Evolutionary conservation across 305 asterid genomes (phyloP).

Genomic region (Rubia balearica): DNA sequence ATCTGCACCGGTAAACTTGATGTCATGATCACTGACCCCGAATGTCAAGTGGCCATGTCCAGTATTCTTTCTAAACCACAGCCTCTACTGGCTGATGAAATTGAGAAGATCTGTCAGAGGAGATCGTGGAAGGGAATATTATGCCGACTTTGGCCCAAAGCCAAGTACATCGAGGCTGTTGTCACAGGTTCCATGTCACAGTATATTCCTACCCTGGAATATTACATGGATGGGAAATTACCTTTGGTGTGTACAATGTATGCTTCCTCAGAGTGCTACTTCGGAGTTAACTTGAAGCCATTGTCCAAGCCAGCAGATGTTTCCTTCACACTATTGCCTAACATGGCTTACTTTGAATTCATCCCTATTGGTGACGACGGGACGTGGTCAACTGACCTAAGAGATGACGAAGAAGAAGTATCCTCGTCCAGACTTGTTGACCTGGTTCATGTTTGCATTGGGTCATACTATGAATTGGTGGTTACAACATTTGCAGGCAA

Average conservation of each 20-base stretch:
- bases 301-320: constrained; percentile 51
- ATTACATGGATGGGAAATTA: constrained; percentile 48
- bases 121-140: constrained; percentile 61
- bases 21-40: constrained; percentile 32
- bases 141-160: constrained; percentile 61
- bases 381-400: constrained; percentile 33
- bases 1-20: constrained; percentile 44
- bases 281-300: constrained; percentile 65
- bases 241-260: constrained; percentile 73
- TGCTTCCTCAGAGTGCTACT: constrained; percentile 66
- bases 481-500: constrained; percentile 72
- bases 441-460: constrained; percentile 49
- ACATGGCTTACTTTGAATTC: constrained; percentile 68
- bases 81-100: constrained; percentile 45
- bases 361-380: constrained; percentile 55
- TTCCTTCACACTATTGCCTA: constrained; percentile 60
- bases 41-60: constrained; percentile 33
- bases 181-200: constrained; percentile 84
- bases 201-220: constrained; percentile 52
- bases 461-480: constrained; percentile 58
- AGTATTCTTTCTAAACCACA: constrained; percentile 32
- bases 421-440: constrained; percentile 42
- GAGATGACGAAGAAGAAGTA: constrained; percentile 41
- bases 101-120: constrained; percentile 36
- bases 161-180: constrained; percentile 69